Evolutionary conservation across 1,139 yeast species (phyloP).

Genomic region (Blastobotrys apis): DNA sequence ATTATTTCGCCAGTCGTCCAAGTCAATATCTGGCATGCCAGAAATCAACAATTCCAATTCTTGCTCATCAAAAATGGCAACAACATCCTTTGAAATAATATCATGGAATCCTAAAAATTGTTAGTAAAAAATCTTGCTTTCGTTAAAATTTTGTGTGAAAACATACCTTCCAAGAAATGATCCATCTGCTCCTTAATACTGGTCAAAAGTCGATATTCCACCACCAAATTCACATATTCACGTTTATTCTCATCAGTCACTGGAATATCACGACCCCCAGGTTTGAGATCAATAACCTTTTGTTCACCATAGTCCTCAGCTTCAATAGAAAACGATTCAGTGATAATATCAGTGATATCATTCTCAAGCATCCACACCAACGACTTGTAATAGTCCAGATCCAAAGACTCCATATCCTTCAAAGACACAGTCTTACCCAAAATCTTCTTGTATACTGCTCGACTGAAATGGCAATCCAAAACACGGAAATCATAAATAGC

Average conservation of each 20-base stretch:
- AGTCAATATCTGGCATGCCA: constrained; percentile 94
- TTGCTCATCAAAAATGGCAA: constrained; percentile 89
- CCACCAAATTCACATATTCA: constrained; percentile 81
- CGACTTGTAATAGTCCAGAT: constrained; percentile 87
- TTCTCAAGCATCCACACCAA: constrained; percentile 95
- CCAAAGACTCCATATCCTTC: constrained; percentile 93
- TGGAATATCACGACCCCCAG: constrained; percentile 75
- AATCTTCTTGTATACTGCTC: constrained; percentile 89
- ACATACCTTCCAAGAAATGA: constrained; percentile 55
- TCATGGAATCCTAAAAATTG: constrained; percentile 91
- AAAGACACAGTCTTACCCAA: constrained; percentile 77
- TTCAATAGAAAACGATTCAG: constrained; percentile 93
- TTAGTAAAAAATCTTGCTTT: background rate
- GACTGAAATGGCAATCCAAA: constrained; percentile 90
- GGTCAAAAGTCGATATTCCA: constrained; percentile 77
- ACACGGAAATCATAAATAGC: constrained; percentile 86
- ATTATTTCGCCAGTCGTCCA: constrained; percentile 91
- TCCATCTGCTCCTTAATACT: constrained; percentile 88
- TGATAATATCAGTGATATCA: constrained; percentile 90
- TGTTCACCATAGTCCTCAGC: constrained; percentile 93
- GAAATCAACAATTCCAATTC: constrained; percentile 89
- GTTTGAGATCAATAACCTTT: constrained; percentile 70
- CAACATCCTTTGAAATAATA: constrained; percentile 80
- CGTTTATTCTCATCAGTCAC: constrained; percentile 90
- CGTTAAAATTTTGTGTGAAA: constrained; percentile 13